phyloP scores from a whole-genome alignment of 1,139 yeast genomes.

The Candida tunisiensis region DNA sequence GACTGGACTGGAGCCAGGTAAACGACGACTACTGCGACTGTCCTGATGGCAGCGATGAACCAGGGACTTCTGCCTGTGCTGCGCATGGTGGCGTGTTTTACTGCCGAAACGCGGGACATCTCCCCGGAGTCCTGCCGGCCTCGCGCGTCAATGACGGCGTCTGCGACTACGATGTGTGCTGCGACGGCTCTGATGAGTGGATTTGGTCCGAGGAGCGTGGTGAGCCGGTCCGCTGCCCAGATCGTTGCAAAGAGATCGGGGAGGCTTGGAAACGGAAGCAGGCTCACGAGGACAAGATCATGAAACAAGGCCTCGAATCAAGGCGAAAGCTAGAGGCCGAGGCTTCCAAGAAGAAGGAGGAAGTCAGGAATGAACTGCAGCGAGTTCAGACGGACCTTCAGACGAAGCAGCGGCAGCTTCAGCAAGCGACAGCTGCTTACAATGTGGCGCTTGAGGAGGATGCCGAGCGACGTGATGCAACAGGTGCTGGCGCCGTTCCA shows the following conservation, averaged over 20 bases:
- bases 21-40: constrained; percentile 92
- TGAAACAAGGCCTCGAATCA: constrained; percentile 20
- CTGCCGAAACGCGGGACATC: constrained; percentile 63
- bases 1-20: constrained; percentile 40
- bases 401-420: constrained; percentile 2
- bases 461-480: too few relatives aligned
- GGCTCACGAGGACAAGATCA: constrained; percentile 12
- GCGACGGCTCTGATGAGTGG: constrained; percentile 97
- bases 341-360: constrained; percentile 7
- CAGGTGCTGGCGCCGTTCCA: too few relatives aligned
- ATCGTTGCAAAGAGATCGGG: constrained; percentile 38
- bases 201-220: too few relatives aligned
- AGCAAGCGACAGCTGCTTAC: constrained; percentile 3
- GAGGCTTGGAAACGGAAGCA: constrained; percentile 19
- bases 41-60: constrained; percentile 97
- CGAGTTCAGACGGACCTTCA: constrained; percentile 4
- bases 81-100: constrained; percentile 38
- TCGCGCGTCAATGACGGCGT: constrained; percentile 73
- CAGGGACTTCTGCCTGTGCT: constrained; percentile 91
- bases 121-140: constrained; percentile 25
- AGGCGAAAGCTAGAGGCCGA: constrained; percentile 17
- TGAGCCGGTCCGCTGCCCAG: constrained; percentile 32
- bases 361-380: constrained; percentile 8
- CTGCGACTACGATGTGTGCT: constrained; percentile 80
- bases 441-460: constrained; percentile 3